Base-by-base conservation (phyloP, 345 rosid species). In the Citrus sp. region DNA sequence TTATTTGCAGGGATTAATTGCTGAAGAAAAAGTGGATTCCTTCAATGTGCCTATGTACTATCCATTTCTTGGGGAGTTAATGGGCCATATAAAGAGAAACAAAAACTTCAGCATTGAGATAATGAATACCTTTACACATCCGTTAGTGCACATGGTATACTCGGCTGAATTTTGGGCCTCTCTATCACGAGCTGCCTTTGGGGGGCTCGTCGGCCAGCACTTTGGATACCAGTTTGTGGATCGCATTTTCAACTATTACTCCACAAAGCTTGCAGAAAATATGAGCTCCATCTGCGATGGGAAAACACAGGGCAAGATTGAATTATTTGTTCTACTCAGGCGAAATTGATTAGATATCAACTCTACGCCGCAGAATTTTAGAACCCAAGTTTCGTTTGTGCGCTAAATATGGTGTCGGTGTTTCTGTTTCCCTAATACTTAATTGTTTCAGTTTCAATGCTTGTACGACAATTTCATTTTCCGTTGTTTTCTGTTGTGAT, bases 21-120 rank as follows among this genome's bases (percentile, higher is more conserved):
- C 76, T n/a, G 58, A 75, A 70, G 76, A 75, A 18, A 74, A 80
- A 62, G 46, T 80, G 37, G 71, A 80, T 24, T 61, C 72, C 12
- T 80, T 80, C 40, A 80, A 74, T 61, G 3, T 80, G 37, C 70
- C 82, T 25, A 6, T 61, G 9, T 74, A 74, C 46, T n/a, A 24
- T 14, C 64, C 76, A 35, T 12, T 38, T 6, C 22, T 54, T 4
- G 19, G 37, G 30, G 71, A 80, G 64, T 60, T 75, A 18, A 60
- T 59, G 37, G 38, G 27, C 1, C 51, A 74, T n/a, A 34, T 68
- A 22, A 25, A 37, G 74, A 46, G 42, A 74, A 80, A 68, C 35
- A 51, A 42, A 32, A 32, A 58, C 32, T 80, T 73, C 38, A 68
- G 42, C 55, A 80, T 80, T 56, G 71, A 80, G 60, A 75, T 62